phyloP scores from a whole-genome alignment of 2,329 filamentous ascomycete species.

The Penicillium sp. region DNA sequence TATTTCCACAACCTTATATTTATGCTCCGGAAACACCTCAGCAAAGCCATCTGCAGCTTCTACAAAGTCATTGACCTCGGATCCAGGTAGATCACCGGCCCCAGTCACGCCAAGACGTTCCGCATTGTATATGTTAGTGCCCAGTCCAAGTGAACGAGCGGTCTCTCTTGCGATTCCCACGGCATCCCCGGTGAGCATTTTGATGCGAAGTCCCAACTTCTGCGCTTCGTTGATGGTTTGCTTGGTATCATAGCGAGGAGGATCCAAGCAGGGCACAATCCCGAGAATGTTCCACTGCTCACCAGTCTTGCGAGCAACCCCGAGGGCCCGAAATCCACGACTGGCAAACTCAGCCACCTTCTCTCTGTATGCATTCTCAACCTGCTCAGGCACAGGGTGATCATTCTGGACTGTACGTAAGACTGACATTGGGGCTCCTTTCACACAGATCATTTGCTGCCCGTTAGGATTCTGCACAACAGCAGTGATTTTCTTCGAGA shows the following conservation, averaged over 20 bases:
- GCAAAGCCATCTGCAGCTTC: constrained; percentile 94
- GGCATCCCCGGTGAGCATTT: constrained; percentile 95
- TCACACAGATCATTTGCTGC: constrained; percentile 83
- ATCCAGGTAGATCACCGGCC: constrained; percentile 88
- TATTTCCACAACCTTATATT: constrained; percentile 92
- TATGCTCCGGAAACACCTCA: constrained; percentile 93
- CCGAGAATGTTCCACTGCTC: constrained; percentile 86
- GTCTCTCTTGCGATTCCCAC: constrained; percentile 92
- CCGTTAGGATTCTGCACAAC: constrained; percentile 80
- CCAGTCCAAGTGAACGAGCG: constrained; percentile 85
- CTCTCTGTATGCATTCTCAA: constrained; percentile 85
- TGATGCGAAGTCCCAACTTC: constrained; percentile 82
- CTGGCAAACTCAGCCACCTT: constrained; percentile 89
- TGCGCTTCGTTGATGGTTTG: constrained; percentile 90
- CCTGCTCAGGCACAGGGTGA: constrained; percentile 71
- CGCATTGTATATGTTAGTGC: constrained; percentile 91
- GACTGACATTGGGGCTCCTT: constrained; percentile 86
- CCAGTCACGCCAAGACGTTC: constrained; percentile 88
- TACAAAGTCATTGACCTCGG: constrained; percentile 92
- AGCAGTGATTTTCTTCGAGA: constrained; percentile 89
- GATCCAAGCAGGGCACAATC: constrained; percentile 93
- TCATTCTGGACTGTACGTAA: constrained; percentile 85
- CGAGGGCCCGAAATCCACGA: constrained; percentile 90
- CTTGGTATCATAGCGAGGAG: constrained; percentile 85
- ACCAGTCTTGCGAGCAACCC: constrained; percentile 87